A percentile compares a stretch with the other conserved stretches of the same genome.
Conservation (phyloP, 2,329 filamentous ascomycete species). For the Hirsutella thompsonii region DNA sequence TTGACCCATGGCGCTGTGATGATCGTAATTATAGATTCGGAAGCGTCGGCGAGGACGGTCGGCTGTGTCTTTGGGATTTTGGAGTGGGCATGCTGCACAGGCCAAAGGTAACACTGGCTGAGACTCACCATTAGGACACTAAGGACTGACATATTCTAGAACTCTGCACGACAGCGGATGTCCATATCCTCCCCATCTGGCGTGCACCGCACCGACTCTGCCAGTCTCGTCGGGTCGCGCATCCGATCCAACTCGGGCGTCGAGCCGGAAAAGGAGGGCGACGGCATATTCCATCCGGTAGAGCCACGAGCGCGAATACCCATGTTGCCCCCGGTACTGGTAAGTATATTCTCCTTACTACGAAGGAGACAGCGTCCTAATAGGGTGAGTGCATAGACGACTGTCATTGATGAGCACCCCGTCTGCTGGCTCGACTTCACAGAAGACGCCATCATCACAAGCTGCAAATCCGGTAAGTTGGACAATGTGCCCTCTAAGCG, state of each 20-base stretch:
- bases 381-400: conserved; percentile 46
- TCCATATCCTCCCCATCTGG: conserved; percentile 38
- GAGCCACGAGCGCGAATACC: conserved; percentile 76
- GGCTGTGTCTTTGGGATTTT: conserved; percentile 92
- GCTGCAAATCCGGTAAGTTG: conserved; percentile 75
- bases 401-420: conserved; percentile 74
- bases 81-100: conserved; percentile 91
- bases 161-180: conserved; percentile 27
- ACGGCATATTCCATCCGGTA: conserved; percentile 61
- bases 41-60: conserved; percentile 87
- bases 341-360: conserved; percentile 25
- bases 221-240: conserved; percentile 43
- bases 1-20: conserved; percentile 95
- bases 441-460: conserved; percentile 83
- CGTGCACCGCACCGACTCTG: conserved; percentile 46
- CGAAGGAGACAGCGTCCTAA: conserved; percentile 1
- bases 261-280: conserved; percentile 41
- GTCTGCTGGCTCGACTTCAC: conserved; percentile 89
- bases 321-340: conserved; percentile 81
- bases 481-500: not conserved
- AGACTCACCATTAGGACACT: not conserved
- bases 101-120: conserved; percentile 42
- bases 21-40: conserved; percentile 92
- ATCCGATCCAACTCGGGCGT: conserved; percentile 60
- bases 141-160: conserved; percentile 3